Evolutionary conservation across 495 filamentous ascomycete species (phyloP), one percentile per base, ranked within the genome.

Genomic region (Penicillium paxilli): DNA sequence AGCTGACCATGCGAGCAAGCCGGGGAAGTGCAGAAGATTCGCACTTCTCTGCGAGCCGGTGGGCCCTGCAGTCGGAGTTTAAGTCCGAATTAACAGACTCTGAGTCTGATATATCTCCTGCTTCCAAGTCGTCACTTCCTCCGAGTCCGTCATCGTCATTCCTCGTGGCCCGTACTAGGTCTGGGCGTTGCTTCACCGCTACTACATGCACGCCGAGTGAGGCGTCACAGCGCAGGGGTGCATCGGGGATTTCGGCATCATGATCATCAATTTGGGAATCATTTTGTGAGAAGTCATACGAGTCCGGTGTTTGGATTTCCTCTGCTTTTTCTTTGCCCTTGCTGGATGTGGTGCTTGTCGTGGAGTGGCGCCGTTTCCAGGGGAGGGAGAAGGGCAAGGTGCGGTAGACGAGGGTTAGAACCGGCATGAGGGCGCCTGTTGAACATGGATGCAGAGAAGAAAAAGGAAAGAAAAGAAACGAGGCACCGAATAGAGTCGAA

Each of bases 1-100:
- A 75, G 40, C 65, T 69, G 5, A 76, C 68, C 14, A 59, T 53
- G 25, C 68, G 69, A 26, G 32, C 32, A 5, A 60, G 38, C 23
- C 44, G 58, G 6, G 44, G 48, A 44, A 62, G 53, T 59, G 52
- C 48, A 40, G 56, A 25, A 38, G 51, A 32, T 23, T 45, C 42
- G 26, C 10, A 28, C 25, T 47, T 24, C 25, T 41, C 52, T 16
- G 33, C 42, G 17, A 23, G n/a, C 22, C 11, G 28, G 33, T 37
- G n/a, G 37, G 30, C 19, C 37, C 51, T 21, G 24, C 37, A 16
- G 48, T 48, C 61, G 50, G 54, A 28, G 24, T 2, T 22, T 11
- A 48, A 47, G 7, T 54, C n/a, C n/a, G n/a, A n/a, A n/a, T n/a
- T n/a, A n/a, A n/a, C 56, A 24, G 55, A 58, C 25, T 47, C 38